These are phyloP conservation scores for Boletus speciosus DNA, from an alignment of 768 basidiomycete species.

Conservation along the genomic window DNA sequence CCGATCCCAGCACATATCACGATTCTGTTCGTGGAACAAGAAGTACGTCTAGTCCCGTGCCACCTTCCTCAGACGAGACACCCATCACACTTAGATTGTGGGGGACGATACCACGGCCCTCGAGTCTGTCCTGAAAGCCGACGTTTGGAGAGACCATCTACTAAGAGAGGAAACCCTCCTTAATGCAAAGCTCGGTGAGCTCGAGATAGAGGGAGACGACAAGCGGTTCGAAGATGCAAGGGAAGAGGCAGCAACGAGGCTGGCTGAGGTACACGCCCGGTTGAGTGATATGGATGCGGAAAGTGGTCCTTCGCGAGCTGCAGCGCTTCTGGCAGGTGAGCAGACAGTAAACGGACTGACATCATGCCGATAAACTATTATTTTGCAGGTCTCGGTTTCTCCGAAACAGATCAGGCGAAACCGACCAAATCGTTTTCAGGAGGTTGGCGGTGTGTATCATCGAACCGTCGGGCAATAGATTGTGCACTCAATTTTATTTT, in stretches of 20 bases:
- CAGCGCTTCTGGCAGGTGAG: slow-evolving; percentile 79
- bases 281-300: slow-evolving; percentile 98
- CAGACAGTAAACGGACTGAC: background rate
- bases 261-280: slow-evolving; percentile 86
- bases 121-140: slow-evolving; percentile 97
- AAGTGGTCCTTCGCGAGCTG: slow-evolving; percentile 92
- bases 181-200: slow-evolving; percentile 65
- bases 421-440: slow-evolving; percentile 88
- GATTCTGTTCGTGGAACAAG: slow-evolving; percentile 97
- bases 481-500: background rate
- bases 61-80: background rate
- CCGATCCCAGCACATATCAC: slow-evolving; percentile 93
- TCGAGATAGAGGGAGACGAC: slow-evolving; percentile 75
- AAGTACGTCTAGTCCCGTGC: slow-evolving; percentile 45
- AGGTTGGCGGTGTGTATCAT: slow-evolving; percentile 77
- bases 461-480: background rate
- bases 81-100: slow-evolving; percentile 53
- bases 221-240: slow-evolving; percentile 79
- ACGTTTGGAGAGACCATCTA: slow-evolving; percentile 95
- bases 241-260: slow-evolving; percentile 75
- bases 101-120: slow-evolving; percentile 93
- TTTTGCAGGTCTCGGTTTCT: slow-evolving; percentile 79
- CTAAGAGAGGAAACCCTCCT: slow-evolving; percentile 78
- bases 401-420: slow-evolving; percentile 78
- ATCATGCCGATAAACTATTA: background rate